Conservation (phyloP, 345 rosid species). For the Lepidium sativum region DNA sequence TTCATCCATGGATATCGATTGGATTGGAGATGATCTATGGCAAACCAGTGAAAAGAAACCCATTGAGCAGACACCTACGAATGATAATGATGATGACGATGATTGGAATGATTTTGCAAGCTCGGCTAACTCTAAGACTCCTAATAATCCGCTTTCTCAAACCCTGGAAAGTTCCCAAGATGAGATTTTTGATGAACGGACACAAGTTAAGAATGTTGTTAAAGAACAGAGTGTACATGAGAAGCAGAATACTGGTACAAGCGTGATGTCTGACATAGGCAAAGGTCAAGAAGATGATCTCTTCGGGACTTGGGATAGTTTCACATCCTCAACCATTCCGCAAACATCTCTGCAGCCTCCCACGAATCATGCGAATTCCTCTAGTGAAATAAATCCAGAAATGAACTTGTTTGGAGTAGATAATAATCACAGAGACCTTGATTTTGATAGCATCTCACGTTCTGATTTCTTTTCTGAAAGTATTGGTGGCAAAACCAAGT, state of each 20-base stretch:
- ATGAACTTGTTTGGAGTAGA: slow-evolving; percentile 27
- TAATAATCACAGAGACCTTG: slow-evolving; percentile 23
- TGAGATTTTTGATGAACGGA: slow-evolving; percentile 10
- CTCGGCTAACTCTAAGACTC: slow-evolving; percentile 37
- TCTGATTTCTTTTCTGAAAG: slow-evolving; percentile 36
- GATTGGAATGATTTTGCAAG: slow-evolving; percentile 76
- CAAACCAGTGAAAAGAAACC: slow-evolving; percentile 26
- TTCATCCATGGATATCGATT: slow-evolving; percentile 36
- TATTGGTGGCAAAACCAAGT: slow-evolving; percentile 24
- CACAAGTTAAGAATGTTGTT: slow-evolving; percentile 5
- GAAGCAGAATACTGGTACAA: slow-evolving; percentile 30
- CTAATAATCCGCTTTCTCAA: slow-evolving; percentile 18
- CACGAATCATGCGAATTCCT: slow-evolving; percentile 10
- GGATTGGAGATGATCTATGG: slow-evolving; percentile 33
- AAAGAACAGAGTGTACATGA: slow-evolving; percentile 19
- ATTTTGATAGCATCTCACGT: neutral
- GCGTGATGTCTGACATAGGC: slow-evolving; percentile 19
- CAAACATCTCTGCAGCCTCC: slow-evolving; percentile 27
- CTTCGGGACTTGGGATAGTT: slow-evolving; percentile 62
- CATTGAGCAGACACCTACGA: slow-evolving; percentile 12
- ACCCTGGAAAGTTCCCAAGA: slow-evolving; percentile 15
- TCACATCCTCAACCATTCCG: slow-evolving; percentile 35
- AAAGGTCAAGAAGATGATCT: slow-evolving; percentile 41
- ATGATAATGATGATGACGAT: slow-evolving; percentile 29
- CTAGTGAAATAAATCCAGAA: slow-evolving; percentile 30